Evolutionary conservation across 1,139 yeast species (phyloP).

Genomic region (Geotrichum phurueaensis): DNA sequence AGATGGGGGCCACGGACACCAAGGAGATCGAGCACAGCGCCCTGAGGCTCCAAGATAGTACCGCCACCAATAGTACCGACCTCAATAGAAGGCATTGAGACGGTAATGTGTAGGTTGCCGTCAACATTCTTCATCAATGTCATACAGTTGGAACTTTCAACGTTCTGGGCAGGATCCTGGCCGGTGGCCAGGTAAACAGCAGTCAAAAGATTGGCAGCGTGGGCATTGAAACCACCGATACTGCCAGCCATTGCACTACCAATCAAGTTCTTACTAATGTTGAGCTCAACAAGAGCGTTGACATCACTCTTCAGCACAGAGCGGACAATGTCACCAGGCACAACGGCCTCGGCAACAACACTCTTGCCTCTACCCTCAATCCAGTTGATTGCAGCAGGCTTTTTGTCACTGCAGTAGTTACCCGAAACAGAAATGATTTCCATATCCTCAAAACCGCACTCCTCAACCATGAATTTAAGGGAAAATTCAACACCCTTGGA

Average conservation of each 20-base stretch:
- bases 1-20: conserved; percentile 97
- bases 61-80: conserved; percentile 99
- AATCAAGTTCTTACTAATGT: conserved; percentile 78
- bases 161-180: conserved; percentile 98
- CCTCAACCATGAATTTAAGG: conserved; percentile 75
- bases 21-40: conserved; percentile 87
- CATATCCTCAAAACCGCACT: conserved; percentile 93
- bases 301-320: conserved; percentile 88
- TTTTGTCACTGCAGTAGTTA: conserved; percentile 94
- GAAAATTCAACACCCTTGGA: conserved; percentile 95
- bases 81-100: conserved; percentile 97
- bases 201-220: conserved; percentile 92
- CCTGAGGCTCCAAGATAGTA: conserved; percentile 94
- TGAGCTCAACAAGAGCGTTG: conserved; percentile 83
- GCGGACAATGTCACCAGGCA: conserved; percentile 74
- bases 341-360: conserved; percentile 93
- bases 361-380: conserved; percentile 98
- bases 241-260: conserved; percentile 99
- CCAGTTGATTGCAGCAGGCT: conserved; percentile 98
- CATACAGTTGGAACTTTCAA: conserved; percentile 94
- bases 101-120: conserved; percentile 85
- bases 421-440: conserved; percentile 88
- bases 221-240: conserved; percentile 96
- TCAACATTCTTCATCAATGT: conserved; percentile 80
- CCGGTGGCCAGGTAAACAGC: conserved; percentile 94